Base-by-base conservation (phyloP, 305 asterid genomes). In the Plantago coronopus region DNA sequence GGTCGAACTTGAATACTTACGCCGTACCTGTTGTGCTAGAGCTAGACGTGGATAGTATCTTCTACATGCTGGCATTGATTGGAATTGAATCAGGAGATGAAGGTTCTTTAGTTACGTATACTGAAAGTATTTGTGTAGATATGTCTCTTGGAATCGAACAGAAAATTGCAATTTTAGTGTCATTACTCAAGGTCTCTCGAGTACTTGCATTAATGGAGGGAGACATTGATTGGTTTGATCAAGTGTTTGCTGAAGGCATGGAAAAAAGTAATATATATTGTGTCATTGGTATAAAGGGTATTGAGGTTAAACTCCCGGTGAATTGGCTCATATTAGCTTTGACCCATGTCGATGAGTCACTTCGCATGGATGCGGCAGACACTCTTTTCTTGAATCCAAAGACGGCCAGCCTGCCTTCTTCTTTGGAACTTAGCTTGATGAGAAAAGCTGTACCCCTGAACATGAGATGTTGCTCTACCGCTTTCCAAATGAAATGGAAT, bases 401-500 rank as follows among this genome's bases (percentile, higher is more conserved):
- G 80, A 83, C 89, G 7, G 76, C 99, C 31, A 87, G 90, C 69
- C 72, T 91, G 64, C 98, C 98, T 67, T 91, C 98, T 54, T 75
- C 84, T 22, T 80, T 91, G 81, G 97, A 93, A 76, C 94, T 93
- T 70, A 71, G 77, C 75, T 82, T 93, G 70, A 80, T 93, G 95
- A 87, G 79, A 75, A 77, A 69, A 68, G 99, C 97, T 61, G 68
- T 93, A 64, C 97, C 99, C 40, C 71, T 89, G 83, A 93, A 93
- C 77, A 89, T 93, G 99, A 85, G 97, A 76, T 85, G 95, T 63
- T 88, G 81, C 73, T 86, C 97, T 59, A 85, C 95, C 75, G 86
- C 94, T 56, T 93, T 93, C 72, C 96, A 87, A 71, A 93, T 93
- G 99, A 93, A 93, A 79, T 93, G 97, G 99, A 78, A 81, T 74